These are phyloP conservation scores for Naegleria fowleri DNA, from an alignment of 208 protist genomes.

Conservation along the genomic window DNA sequence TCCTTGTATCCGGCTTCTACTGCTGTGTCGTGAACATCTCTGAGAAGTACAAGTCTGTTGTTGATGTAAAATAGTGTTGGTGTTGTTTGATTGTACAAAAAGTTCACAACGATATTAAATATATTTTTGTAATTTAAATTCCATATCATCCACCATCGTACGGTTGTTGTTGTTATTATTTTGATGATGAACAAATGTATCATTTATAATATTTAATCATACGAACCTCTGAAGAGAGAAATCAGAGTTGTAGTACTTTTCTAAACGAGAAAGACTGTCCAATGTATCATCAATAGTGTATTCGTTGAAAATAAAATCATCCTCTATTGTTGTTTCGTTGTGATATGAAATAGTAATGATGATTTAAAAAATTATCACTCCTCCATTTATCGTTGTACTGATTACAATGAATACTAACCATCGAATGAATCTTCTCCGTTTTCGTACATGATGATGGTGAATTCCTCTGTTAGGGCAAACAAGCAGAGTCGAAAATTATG, in stretches of 20 bases:
- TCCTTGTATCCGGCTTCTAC: conserved; percentile 70
- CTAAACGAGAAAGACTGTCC: conserved; percentile 66
- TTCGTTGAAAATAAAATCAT: conserved; percentile 83
- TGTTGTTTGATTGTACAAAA: conserved; percentile 70
- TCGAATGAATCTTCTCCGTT: neutral
- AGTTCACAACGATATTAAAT: conserved; percentile 77
- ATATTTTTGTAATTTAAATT: conserved; percentile 65
- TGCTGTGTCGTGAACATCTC: conserved; percentile 71
- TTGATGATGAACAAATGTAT: conserved; percentile 46
- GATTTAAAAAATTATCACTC: no score
- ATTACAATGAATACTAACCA: neutral
- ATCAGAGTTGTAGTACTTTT: conserved; percentile 74
- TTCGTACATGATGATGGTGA: neutral
- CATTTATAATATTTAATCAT: conserved; percentile 32
- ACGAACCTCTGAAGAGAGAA: conserved; percentile 78
- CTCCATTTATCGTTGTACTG: neutral
- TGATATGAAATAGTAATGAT: no score
- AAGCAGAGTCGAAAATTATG: no score
- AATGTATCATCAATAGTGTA: conserved; percentile 84
- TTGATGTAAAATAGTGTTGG: neutral
- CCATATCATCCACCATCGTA: conserved; percentile 77
- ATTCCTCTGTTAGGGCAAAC: neutral
- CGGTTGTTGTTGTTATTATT: conserved; percentile 84
- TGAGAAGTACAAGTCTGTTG: neutral
- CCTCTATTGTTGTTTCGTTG: conserved; percentile 26